These are phyloP conservation scores for Ostreobium quekettii DNA, from an alignment of 139 green algal genomes.

Conservation along the genomic window DNA sequence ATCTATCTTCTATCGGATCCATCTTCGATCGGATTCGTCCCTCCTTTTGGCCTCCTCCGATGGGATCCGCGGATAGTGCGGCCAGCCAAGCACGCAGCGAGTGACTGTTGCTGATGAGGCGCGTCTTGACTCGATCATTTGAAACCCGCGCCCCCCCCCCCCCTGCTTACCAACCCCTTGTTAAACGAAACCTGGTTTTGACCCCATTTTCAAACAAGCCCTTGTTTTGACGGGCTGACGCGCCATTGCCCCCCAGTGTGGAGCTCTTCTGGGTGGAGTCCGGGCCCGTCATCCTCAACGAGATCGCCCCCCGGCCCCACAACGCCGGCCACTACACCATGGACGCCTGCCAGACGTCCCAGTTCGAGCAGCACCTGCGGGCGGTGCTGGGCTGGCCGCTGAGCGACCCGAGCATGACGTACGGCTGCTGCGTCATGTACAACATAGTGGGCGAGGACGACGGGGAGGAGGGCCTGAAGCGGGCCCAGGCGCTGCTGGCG, in stretches of 20 bases:
- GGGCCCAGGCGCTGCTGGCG: constrained; percentile 63
- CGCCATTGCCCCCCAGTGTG: constrained; percentile 67
- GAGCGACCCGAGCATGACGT: constrained; percentile 62
- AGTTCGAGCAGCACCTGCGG: constrained; percentile 94
- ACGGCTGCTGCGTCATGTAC: constrained; percentile 57
- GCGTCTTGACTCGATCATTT: too few species aligned
- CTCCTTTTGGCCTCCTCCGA: too few species aligned
- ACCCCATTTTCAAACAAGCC: too few species aligned
- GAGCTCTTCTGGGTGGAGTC: constrained; percentile 90
- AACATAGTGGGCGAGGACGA: constrained; percentile 72
- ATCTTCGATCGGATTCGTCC: too few species aligned
- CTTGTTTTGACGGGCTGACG: too few species aligned
- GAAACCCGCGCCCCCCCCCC: too few species aligned
- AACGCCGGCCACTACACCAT: constrained; percentile 98
- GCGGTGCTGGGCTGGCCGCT: constrained; percentile 92
- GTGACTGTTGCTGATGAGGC: too few species aligned
- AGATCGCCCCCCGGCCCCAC: constrained; percentile 92
- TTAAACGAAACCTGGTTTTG: too few species aligned
- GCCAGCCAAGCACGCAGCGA: too few species aligned
- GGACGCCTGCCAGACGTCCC: constrained; percentile 76
- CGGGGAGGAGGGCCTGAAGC: constrained; percentile 55
- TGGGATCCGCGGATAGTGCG: too few species aligned
- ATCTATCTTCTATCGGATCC: too few species aligned
- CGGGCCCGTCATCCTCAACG: constrained; percentile 81
- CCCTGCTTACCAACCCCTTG: too few species aligned